Conservation (phyloP, 768 basidiomycete genomes). For the Antrodiella citrinella region DNA sequence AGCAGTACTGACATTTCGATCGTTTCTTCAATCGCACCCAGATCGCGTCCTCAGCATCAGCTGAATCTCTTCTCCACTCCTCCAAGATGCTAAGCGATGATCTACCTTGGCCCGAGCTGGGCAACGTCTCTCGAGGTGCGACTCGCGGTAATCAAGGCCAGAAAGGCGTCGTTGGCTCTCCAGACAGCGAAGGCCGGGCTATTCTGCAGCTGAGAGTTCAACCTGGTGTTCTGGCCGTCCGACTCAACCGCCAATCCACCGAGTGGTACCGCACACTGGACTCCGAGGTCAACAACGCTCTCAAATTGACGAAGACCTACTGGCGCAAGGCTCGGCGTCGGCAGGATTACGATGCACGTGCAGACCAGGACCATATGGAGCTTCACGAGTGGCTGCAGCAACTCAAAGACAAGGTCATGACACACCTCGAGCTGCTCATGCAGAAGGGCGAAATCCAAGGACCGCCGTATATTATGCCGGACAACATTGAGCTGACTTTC, state of each 20-base stretch:
- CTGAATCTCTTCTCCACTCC: background rate
- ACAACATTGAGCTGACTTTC: constrained; percentile 69
- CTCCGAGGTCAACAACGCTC: constrained; percentile 68
- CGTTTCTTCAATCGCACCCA: background rate
- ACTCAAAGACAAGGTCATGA: constrained; percentile 85
- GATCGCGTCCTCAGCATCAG: background rate
- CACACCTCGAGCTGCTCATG: constrained; percentile 79
- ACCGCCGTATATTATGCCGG: constrained; percentile 75
- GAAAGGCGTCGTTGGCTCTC: constrained; percentile 65
- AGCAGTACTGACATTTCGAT: background rate
- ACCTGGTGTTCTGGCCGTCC: constrained; percentile 72
- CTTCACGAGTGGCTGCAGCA: constrained; percentile 84
- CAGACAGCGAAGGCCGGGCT: constrained; percentile 70
- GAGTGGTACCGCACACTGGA: constrained; percentile 81
- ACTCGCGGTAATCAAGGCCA: constrained; percentile 83
- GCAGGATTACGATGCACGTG: constrained; percentile 78
- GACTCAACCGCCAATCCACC: constrained; percentile 65
- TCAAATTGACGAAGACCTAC: constrained; percentile 80
- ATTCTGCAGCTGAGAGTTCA: constrained; percentile 76
- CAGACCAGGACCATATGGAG: constrained; percentile 87
- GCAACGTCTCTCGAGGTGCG: constrained; percentile 77
- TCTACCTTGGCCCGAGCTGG: constrained; percentile 80
- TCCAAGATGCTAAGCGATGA: constrained; percentile 52
- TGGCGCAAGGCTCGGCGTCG: constrained; percentile 72
- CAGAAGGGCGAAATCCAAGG: constrained; percentile 83